These are phyloP conservation scores for Pittosporum tobira DNA, from an alignment of 129 eudicot species.

Conservation along the genomic window DNA sequence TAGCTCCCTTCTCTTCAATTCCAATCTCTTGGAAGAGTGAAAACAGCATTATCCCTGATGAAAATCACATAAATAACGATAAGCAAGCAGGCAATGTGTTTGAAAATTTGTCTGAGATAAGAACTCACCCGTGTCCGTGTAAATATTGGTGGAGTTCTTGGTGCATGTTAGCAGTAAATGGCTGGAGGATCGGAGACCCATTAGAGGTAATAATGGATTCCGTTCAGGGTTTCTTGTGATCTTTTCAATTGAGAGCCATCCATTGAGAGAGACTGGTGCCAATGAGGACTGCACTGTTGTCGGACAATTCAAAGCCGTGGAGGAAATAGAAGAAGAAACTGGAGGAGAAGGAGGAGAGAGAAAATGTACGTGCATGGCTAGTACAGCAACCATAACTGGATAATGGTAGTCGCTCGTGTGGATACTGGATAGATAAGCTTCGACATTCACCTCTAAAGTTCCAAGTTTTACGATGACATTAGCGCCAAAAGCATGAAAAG, in stretches of 20 bases:
- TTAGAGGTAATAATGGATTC: not conserved
- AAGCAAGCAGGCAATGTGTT: constrained; percentile 16
- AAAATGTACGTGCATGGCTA: not conserved
- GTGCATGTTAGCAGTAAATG: not conserved
- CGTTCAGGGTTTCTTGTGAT: not conserved
- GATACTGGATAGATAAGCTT: not conserved
- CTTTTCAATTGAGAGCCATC: not conserved
- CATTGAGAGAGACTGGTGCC: not conserved
- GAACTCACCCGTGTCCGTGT: constrained; percentile 21
- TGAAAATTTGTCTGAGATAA: constrained; percentile 22
- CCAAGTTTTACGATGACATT: no score
- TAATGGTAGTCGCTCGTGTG: not conserved
- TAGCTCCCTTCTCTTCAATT: constrained; percentile 34
- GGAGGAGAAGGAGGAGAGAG: not conserved
- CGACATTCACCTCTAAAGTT: no score
- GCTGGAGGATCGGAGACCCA: constrained; percentile 1
- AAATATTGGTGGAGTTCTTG: constrained; percentile 1
- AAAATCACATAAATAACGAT: not conserved
- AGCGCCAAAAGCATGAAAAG: no score
- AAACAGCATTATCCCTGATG: constrained; percentile 38
- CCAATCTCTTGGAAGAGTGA: constrained; percentile 61
- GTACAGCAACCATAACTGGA: constrained; percentile 1
- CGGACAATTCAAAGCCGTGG: no score
- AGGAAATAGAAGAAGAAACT: not conserved
- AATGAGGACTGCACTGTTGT: not conserved